Conservation (phyloP, 768 basidiomycete species). For the Gloeopeniophorella convolvens region DNA sequence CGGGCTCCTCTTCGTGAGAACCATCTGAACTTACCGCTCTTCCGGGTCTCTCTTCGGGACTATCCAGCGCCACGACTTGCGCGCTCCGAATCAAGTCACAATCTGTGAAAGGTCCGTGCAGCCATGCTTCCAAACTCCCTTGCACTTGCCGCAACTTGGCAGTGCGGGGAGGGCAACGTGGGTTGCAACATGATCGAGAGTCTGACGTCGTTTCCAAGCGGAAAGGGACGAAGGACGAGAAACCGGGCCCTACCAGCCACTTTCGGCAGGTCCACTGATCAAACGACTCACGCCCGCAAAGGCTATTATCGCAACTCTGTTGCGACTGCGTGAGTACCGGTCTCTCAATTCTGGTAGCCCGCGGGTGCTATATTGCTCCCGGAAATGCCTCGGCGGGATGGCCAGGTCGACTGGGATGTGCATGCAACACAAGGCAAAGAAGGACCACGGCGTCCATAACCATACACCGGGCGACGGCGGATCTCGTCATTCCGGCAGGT, state of each 20-base stretch:
- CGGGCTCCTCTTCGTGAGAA: conserved; percentile 16
- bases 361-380: background rate
- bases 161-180: conserved; percentile 14
- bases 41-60: conserved; percentile 4
- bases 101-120: conserved; percentile 17
- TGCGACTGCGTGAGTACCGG: conserved; percentile 4
- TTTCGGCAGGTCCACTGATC: conserved; percentile 16
- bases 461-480: conserved; percentile 2
- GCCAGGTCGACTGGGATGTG: background rate
- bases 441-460: background rate
- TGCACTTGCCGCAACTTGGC: background rate
- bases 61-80: conserved; percentile 17
- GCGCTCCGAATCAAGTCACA: conserved; percentile 21
- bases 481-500: conserved; percentile 13
- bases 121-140: conserved; percentile 10
- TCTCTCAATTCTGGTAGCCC: conserved; percentile 8
- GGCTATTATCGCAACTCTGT: conserved; percentile 6
- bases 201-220: conserved; percentile 15
- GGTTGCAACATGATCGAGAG: conserved; percentile 9
- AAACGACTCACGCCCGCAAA: conserved; percentile 2
- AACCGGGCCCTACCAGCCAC: background rate
- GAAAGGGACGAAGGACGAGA: conserved; percentile 3
- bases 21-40: conserved; percentile 9
- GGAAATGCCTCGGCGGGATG: conserved; percentile 3
- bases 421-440: conserved; percentile 6